Conservation (phyloP, 2,329 filamentous ascomycete species). For the Coniella lustricola region DNA sequence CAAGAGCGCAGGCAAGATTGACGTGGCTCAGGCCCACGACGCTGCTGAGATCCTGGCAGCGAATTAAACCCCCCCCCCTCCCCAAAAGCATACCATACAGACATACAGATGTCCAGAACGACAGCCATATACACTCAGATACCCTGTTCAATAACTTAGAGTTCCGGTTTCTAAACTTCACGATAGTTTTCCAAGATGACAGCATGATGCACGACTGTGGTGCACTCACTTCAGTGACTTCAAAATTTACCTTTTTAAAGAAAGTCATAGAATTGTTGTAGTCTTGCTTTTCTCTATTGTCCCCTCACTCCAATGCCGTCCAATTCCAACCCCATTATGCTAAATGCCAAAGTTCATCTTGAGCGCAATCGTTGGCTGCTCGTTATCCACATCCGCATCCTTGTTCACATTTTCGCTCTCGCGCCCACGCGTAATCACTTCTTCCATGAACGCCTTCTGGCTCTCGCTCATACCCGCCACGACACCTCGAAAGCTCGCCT, state of each 20-base stretch:
- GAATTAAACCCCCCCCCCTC: constrained; percentile 37
- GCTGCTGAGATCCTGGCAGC: constrained; percentile 52
- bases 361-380: constrained; percentile 77
- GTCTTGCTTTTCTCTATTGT: too few species aligned
- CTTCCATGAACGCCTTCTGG: constrained; percentile 72
- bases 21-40: constrained; percentile 41
- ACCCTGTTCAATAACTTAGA: background rate
- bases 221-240: too few species aligned
- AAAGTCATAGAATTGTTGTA: too few species aligned
- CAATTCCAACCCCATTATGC: too few species aligned
- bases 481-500: constrained; percentile 63
- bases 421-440: constrained; percentile 63
- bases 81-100: constrained; percentile 1
- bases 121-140: background rate
- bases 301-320: too few species aligned
- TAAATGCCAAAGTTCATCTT: constrained; percentile 79
- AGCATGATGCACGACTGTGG: too few species aligned
- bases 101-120: background rate
- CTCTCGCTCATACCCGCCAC: constrained; percentile 64
- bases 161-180: too few species aligned
- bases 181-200: too few species aligned
- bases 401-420: constrained; percentile 36
- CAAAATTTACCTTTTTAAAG: too few species aligned
- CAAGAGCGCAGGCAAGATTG: constrained; percentile 37
- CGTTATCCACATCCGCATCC: constrained; percentile 35